These are phyloP conservation scores for Vitellaria paradoxa DNA, from an alignment of 179 eudicot genomes.

Conservation along the genomic window DNA sequence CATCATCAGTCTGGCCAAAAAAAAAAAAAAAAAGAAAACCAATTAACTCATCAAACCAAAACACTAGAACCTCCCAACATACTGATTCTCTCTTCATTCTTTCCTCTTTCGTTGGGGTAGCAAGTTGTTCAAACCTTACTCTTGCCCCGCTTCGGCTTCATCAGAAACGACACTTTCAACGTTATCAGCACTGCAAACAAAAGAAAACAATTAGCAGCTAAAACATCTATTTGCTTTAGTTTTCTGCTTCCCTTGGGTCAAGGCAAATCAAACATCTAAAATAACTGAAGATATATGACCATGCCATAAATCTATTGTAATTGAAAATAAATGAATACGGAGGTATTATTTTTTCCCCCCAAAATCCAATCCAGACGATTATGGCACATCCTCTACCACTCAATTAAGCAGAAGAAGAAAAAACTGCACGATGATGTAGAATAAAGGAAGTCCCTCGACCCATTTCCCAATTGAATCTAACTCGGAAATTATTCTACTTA, in stretches of 20 bases:
- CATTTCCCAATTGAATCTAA: background rate
- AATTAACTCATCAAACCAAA: background rate
- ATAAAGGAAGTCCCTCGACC: background rate
- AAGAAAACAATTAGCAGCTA: background rate
- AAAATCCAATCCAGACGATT: background rate
- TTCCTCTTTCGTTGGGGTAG: background rate
- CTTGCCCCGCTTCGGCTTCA: slow-evolving; percentile 30
- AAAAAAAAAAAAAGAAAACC: background rate
- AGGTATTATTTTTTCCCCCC: background rate
- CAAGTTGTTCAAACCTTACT: background rate
- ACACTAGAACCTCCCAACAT: background rate
- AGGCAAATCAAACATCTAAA: background rate
- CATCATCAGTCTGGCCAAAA: background rate
- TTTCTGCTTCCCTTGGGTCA: background rate
- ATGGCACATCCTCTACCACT: background rate
- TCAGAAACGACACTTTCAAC: slow-evolving; percentile 28
- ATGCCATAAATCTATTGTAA: background rate
- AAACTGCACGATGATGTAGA: background rate
- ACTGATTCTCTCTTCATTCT: background rate
- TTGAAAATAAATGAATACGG: background rate
- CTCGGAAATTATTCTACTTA: background rate
- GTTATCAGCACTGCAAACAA: slow-evolving; percentile 37
- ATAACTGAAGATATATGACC: background rate
- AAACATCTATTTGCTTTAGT: background rate
- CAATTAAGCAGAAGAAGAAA: background rate